These are phyloP conservation scores for Tympanopsis confertula DNA, from an alignment of 2,329 filamentous ascomycete species.

Conservation along the genomic window DNA sequence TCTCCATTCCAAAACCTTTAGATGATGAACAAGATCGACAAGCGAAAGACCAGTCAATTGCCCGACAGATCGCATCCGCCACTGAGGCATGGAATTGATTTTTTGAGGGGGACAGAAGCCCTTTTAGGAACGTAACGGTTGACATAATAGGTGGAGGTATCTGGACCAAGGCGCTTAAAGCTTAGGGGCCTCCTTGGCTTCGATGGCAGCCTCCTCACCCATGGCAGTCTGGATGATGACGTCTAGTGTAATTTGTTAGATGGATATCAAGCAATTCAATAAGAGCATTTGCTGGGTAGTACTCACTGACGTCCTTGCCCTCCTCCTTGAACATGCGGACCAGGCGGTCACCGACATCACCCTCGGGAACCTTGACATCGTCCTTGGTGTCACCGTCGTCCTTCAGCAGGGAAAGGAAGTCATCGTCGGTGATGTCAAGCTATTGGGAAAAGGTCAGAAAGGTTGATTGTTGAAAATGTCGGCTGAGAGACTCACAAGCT, in stretches of 20 bases:
- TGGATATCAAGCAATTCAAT: too few relatives aligned
- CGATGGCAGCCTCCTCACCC: conserved; percentile 86
- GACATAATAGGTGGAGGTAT: not conserved
- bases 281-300: conserved; percentile 9
- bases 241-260: conserved; percentile 36
- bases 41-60: too few relatives aligned
- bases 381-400: conserved; percentile 77
- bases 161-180: not conserved
- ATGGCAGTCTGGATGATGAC: conserved; percentile 89
- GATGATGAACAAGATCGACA: too few relatives aligned
- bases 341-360: conserved; percentile 81
- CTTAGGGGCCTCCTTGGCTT: conserved; percentile 80
- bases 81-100: too few relatives aligned
- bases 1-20: too few relatives aligned
- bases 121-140: not conserved
- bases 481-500: conserved; percentile 60
- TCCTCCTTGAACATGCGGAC: conserved; percentile 63
- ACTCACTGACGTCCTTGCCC: conserved; percentile 90
- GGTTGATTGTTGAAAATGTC: conserved; percentile 1
- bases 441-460: conserved; percentile 22
- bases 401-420: conserved; percentile 86
- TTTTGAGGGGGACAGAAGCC: not conserved
- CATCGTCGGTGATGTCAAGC: conserved; percentile 89
- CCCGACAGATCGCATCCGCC: not conserved
- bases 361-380: conserved; percentile 86